Evolutionary conservation across 345 rosid genomes (phyloP).

Genomic region (Microcos paniculata): DNA sequence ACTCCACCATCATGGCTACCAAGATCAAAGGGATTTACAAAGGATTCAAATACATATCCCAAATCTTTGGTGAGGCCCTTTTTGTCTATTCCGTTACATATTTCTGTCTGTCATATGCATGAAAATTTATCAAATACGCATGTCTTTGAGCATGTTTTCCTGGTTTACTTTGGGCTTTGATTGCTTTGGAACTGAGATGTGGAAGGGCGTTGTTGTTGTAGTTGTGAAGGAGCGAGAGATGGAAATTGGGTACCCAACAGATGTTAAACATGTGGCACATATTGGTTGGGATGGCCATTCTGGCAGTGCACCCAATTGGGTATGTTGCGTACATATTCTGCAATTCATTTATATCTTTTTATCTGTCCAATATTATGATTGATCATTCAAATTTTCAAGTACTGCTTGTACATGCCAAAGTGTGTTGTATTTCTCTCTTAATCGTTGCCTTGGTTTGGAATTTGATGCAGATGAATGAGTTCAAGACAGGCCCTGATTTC

Average conservation of each 20-base stretch:
- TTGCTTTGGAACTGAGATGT: slow-evolving; percentile 6
- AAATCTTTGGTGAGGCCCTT: slow-evolving; percentile 65
- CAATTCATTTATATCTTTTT: no score
- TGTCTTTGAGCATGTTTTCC: background rate
- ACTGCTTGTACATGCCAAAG: background rate
- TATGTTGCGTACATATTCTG: slow-evolving; percentile 30
- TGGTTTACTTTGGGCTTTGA: background rate
- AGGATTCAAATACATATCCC: slow-evolving; percentile 82
- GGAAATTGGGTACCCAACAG: slow-evolving; percentile 94
- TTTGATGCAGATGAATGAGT: slow-evolving; percentile 74
- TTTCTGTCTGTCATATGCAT: background rate
- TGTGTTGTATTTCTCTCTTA: background rate
- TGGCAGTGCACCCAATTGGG: slow-evolving; percentile 84
- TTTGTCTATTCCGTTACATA: background rate
- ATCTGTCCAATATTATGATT: background rate
- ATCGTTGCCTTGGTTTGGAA: background rate
- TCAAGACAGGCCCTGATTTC: slow-evolving; percentile 65
- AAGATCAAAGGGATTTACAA: slow-evolving; percentile 85
- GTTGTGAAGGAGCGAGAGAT: slow-evolving; percentile 75
- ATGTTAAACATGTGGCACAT: slow-evolving; percentile 93
- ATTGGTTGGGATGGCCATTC: slow-evolving; percentile 85
- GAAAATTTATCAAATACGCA: background rate
- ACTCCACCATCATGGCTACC: slow-evolving; percentile 47
- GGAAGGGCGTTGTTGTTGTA: slow-evolving; percentile 19
- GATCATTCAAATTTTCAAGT: background rate